Percentiles rank a stretch among this genome's conserved stretches.
These are phyloP conservation scores for Cercis canadensis DNA, from an alignment of 306 rosid species.

Conservation along the genomic window DNA sequence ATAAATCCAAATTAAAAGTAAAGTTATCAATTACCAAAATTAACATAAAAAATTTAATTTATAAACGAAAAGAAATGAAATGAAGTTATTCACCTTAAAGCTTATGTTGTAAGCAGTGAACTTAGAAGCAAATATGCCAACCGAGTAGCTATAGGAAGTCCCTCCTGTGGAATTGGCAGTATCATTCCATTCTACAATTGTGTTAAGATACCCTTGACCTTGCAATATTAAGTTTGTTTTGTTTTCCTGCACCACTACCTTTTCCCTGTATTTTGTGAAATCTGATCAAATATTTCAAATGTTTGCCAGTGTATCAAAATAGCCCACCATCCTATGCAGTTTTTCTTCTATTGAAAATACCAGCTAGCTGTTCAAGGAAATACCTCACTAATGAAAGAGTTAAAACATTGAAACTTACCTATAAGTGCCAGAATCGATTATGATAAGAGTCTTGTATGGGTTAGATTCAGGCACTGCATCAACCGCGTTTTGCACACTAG, in stretches of 20 bases:
- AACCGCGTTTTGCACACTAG: slow-evolving; percentile 72
- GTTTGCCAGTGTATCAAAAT: no score
- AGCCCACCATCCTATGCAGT: no score
- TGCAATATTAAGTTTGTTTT: slow-evolving; percentile 75
- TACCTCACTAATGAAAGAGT: no score
- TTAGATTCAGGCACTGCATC: slow-evolving; percentile 70
- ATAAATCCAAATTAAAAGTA: neutral
- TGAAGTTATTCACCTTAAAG: slow-evolving; percentile 57
- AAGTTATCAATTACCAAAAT: neutral
- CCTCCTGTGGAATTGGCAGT: slow-evolving; percentile 82
- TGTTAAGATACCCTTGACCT: slow-evolving; percentile 75
- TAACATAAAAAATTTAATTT: neutral
- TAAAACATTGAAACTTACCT: slow-evolving; percentile 33
- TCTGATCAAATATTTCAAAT: slow-evolving; percentile 13
- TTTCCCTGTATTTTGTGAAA: slow-evolving; percentile 60
- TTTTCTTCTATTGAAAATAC: neutral
- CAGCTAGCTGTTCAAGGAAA: no score
- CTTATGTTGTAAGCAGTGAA: slow-evolving; percentile 81
- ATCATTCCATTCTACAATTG: slow-evolving; percentile 80
- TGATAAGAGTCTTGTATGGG: slow-evolving; percentile 57
- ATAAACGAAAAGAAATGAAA: neutral
- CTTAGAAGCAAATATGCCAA: slow-evolving; percentile 64
- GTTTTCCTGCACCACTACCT: slow-evolving; percentile 62
- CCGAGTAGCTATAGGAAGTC: slow-evolving; percentile 63
- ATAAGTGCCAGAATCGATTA: slow-evolving; percentile 56